These are phyloP conservation scores for Citrus reticulata DNA, from an alignment of 345 rosid genomes.

Conservation along the genomic window DNA sequence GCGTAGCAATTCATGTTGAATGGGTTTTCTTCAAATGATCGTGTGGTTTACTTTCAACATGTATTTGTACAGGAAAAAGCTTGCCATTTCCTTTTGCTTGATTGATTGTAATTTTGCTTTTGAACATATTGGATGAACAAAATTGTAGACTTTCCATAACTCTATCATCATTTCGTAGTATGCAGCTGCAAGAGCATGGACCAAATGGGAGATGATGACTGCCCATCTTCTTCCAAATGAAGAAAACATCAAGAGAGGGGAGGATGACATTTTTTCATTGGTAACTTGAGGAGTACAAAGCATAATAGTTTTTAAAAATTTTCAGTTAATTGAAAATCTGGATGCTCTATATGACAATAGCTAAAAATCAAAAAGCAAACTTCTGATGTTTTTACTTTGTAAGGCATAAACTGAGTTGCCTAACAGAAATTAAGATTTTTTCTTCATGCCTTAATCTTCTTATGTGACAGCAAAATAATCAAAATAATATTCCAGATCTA, in stretches of 20 bases:
- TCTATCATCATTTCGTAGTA: constrained; percentile 43
- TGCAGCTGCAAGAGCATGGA: constrained; percentile 97
- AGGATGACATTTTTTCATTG: constrained; percentile 83
- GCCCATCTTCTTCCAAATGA: constrained; percentile 78
- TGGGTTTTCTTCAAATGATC: background rate
- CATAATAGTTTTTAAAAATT: background rate
- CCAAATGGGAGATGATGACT: constrained; percentile 98
- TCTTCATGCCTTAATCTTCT: background rate
- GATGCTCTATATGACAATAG: background rate
- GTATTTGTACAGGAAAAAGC: background rate
- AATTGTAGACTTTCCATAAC: constrained; percentile 2
- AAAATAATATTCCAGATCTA: background rate
- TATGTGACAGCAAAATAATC: background rate
- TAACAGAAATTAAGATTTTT: background rate
- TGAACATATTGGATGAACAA: background rate
- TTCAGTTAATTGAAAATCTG: background rate
- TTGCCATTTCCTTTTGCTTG: background rate
- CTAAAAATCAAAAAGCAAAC: background rate
- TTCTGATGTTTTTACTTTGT: background rate
- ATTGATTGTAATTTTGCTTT: background rate
- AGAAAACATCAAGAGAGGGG: constrained; percentile 78
- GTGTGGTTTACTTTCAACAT: background rate
- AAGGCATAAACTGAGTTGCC: background rate
- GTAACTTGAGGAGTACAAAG: constrained; percentile 33
- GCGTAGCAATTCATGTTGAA: background rate